phyloP scores from a whole-genome alignment of 352 stramenopile species.

The Phytopythium oedochilum region DNA sequence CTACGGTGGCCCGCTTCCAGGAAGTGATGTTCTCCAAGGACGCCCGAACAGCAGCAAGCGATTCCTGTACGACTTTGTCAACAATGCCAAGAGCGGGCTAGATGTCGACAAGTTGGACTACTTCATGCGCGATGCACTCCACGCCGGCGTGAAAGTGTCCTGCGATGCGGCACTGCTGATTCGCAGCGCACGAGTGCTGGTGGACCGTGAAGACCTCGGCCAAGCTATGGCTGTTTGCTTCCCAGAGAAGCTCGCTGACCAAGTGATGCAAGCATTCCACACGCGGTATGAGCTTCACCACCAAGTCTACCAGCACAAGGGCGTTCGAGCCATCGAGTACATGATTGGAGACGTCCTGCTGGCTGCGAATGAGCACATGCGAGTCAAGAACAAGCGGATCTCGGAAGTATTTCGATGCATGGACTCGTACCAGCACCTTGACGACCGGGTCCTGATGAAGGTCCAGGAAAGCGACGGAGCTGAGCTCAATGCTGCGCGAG shows the following conservation, averaged over 20 bases:
- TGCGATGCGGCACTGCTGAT: constrained; percentile 77
- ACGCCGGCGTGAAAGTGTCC: constrained; percentile 71
- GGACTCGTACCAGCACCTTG: constrained; percentile 78
- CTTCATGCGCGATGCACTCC: constrained; percentile 77
- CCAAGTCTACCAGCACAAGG: constrained; percentile 85
- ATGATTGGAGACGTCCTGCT: constrained; percentile 86
- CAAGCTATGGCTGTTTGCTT: constrained; percentile 72
- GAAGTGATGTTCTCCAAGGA: constrained; percentile 26
- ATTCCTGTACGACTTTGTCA: constrained; percentile 90
- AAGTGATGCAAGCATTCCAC: constrained; percentile 87
- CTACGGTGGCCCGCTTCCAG: constrained; percentile 47
- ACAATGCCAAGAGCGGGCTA: constrained; percentile 80
- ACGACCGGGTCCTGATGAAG: constrained; percentile 69
- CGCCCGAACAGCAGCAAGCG: constrained; percentile 32
- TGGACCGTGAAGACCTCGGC: constrained; percentile 40
- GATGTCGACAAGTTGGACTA: constrained; percentile 92
- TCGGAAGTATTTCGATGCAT: constrained; percentile 60
- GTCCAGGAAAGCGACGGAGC: constrained; percentile 69
- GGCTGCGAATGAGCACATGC: constrained; percentile 53
- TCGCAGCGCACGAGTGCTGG: constrained; percentile 60
- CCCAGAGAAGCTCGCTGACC: constrained; percentile 79
- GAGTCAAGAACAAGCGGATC: constrained; percentile 58
- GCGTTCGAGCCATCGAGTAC: constrained; percentile 78
- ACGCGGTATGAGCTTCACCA: constrained; percentile 87
- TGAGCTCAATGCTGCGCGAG: constrained; percentile 37